Evolutionary conservation across 352 stramenopile genomes (phyloP).

Genomic region (Phytophthora sojae): DNA sequence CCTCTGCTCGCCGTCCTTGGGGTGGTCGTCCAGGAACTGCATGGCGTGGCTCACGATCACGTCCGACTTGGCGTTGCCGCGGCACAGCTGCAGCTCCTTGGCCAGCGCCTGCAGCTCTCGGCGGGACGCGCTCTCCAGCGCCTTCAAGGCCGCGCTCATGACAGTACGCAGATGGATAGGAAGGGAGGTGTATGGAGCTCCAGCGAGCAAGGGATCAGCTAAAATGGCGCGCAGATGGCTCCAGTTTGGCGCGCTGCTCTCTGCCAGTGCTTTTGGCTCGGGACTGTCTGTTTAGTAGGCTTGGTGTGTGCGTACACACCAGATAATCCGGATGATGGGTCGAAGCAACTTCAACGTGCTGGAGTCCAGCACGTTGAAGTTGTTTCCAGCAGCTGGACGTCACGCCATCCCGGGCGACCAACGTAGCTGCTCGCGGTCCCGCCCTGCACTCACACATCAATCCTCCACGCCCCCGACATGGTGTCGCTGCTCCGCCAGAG

Average conservation of each 20-base stretch:
- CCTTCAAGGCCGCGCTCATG: slow-evolving; percentile 33
- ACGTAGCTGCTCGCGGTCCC: background rate
- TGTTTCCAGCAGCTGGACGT: no score
- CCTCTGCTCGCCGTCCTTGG: slow-evolving; percentile 46
- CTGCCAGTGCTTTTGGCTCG: slow-evolving; percentile 27
- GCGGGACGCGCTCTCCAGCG: slow-evolving; percentile 55
- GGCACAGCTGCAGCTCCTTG: slow-evolving; percentile 70
- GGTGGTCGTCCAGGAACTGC: slow-evolving; percentile 50
- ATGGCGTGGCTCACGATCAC: slow-evolving; percentile 61
- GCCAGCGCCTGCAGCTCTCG: slow-evolving; percentile 72
- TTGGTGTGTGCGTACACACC: slow-evolving; percentile 14
- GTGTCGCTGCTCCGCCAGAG: slow-evolving; percentile 13
- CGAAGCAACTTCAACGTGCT: slow-evolving; percentile 26
- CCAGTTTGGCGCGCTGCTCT: slow-evolving; percentile 25
- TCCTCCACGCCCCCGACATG: slow-evolving; percentile 6
- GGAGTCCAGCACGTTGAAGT: no score
- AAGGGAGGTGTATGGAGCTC: background rate
- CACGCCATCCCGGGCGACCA: slow-evolving; percentile 11
- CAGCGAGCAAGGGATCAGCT: slow-evolving; percentile 21
- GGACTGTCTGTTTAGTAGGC: background rate
- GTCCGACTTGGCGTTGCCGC: slow-evolving; percentile 74
- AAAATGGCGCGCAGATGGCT: slow-evolving; percentile 9
- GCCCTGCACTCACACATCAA: slow-evolving; percentile 12
- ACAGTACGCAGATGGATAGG: background rate
- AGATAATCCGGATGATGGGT: slow-evolving; percentile 23